Percentiles rank a stretch among this genome's conserved stretches.
phyloP scores from a whole-genome alignment of 2,329 filamentous ascomycete genomes.

The Blastomyces emzantsi region DNA sequence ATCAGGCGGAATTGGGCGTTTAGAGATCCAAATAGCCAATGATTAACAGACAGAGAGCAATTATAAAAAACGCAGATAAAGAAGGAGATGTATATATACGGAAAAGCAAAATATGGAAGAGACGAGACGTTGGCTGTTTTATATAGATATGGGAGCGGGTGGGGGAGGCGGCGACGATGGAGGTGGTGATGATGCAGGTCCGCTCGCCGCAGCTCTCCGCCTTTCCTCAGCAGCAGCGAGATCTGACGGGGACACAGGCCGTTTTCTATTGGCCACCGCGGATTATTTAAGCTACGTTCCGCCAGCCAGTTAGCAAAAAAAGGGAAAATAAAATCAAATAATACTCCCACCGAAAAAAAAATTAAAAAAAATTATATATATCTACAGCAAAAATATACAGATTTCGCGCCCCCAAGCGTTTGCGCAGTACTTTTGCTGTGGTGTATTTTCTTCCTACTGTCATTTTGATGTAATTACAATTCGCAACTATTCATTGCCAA shows the following conservation, averaged over 20 bases:
- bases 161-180: background rate
- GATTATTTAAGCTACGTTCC: slow-evolving; percentile 5
- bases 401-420: background rate
- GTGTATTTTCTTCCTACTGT: background rate
- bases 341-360: slow-evolving; percentile 9
- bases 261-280: slow-evolving; percentile 3
- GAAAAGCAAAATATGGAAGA: background rate
- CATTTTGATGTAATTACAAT: slow-evolving; percentile 4
- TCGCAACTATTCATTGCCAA: background rate
- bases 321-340: background rate
- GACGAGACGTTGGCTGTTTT: background rate
- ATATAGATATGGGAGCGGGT: background rate
- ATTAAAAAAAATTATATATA: background rate
- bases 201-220: too few relatives aligned
- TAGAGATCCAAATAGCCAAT: too few relatives aligned
- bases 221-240: too few relatives aligned
- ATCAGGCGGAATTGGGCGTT: background rate
- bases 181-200: too few relatives aligned
- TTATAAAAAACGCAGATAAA: background rate
- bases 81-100: background rate
- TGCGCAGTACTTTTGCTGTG: background rate
- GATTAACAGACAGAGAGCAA: background rate
- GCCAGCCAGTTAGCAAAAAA: background rate
- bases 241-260: too few relatives aligned
- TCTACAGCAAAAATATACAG: background rate